phyloP scores from a whole-genome alignment of 1,284 basidiomycete species.

The Microbotryomycetes sp. region DNA sequence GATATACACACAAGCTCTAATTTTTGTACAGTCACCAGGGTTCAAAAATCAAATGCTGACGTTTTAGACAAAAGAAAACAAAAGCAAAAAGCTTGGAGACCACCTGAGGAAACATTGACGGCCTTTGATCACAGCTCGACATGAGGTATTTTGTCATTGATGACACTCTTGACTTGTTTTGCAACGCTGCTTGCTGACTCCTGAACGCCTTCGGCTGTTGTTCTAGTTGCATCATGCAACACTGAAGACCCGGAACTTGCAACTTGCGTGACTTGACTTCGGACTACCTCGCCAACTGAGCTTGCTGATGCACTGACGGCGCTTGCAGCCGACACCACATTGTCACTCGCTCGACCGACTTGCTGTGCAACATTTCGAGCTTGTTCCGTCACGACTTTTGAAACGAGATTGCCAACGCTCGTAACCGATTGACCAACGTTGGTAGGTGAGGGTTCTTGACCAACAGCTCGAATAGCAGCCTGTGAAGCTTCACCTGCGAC shows the following conservation, averaged over 20 bases:
- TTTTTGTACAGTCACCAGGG: too few species aligned
- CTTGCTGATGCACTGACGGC: neutral
- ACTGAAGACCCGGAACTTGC: conserved; percentile 2
- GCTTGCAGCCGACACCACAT: neutral
- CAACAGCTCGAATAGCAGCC: neutral
- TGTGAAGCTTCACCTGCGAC: neutral
- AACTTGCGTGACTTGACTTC: too few species aligned
- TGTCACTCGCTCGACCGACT: conserved; percentile 2
- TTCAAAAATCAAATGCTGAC: too few species aligned
- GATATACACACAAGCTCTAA: too few species aligned
- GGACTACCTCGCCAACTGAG: too few species aligned
- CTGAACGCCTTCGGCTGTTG: conserved; percentile 11
- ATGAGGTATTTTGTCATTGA: neutral
- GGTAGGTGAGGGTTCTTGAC: conserved; percentile 16
- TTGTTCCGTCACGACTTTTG: neutral
- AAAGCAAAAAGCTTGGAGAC: neutral
- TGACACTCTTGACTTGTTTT: neutral
- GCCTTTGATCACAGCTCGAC: neutral
- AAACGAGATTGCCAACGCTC: conserved; percentile 1
- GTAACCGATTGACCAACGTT: conserved; percentile 10
- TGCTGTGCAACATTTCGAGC: neutral
- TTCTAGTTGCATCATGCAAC: conserved; percentile 16
- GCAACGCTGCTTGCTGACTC: conserved; percentile 5
- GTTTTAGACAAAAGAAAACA: neutral
- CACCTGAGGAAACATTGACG: too few species aligned